Evolutionary conservation across 306 rosid species (phyloP), one percentile per base, ranked within the genome.

Genomic region (Inga laurina): DNA sequence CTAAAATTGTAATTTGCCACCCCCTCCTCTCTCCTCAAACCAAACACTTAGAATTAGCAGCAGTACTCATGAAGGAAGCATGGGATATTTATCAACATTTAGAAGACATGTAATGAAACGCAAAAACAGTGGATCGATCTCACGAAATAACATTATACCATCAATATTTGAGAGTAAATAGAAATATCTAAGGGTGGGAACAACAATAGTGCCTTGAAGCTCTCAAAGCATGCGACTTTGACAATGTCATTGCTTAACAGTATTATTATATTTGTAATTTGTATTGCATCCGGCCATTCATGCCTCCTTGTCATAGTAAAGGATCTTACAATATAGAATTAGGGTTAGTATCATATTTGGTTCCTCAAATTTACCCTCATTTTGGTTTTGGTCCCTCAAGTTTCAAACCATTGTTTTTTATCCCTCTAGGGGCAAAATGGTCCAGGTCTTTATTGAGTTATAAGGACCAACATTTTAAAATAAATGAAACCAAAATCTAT

Each of bases 191-290:
- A 15, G 56, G 37, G 22, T 4, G 16, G 37, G 37, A 72, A 44
- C 32, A 22, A n/a, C 0, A 12, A 72, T 43, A 71, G 27, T 3
- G 32, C 13, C 66, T 19, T 59, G 22, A 59, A 35, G 18, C 30
- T 68, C 48, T 68, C 74, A 35, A 34, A 67, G 74, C 49, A 37
- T 68, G 30, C 15, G 7, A 68, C 49, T 68, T 68, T 37, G 49
- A 27, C 27, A 39, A 39, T 68, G 34, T 49, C 70, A 76, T 64
- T 85, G 79, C 72, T 62, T 79, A 61, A 76, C 65, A 41, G 78
- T 69, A 75, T 39, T 10, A 27, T 76, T n/a, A 52, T 27, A 46
- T 56, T 70, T n/a, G 65, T 61, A 46, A 69, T 74, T 79, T 74
- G 72, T 56, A 43, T 22, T 54, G 46, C 45, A 84, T 66, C 41